Evolutionary conservation across 441 rosid genomes (phyloP), one percentile per base, ranked within the genome.

Genomic region (Gossypium davidsonii): DNA sequence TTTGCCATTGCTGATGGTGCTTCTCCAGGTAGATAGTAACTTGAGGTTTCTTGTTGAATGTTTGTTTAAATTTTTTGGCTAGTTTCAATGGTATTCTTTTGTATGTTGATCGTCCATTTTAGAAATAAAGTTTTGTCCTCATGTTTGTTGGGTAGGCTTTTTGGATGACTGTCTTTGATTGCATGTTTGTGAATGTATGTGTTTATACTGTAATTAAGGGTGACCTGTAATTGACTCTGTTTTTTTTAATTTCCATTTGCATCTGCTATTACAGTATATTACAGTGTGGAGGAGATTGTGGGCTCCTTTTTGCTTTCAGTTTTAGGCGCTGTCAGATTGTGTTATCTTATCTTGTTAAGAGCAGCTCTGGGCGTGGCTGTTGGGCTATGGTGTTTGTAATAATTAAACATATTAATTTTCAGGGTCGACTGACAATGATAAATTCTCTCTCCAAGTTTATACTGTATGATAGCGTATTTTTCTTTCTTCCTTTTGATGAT

Each of bases 1-100:
- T 81, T 96, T 88, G 99, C 98, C 31, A 96, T 96, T 81, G 97
- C 98, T 61, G 99, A 96, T 82, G 99, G 99, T 66, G 91, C 99
- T 77, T 85, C 93, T 75, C 99, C 99, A 85, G 99, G 99, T 95
- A 82, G 63, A 70, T 69, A 37, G 56, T 25, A 6, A 70, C 31
- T 34, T 67, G 42, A 51, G 39, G n/a, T 31, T 23, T 44, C 60
- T 44, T 67, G 20, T 53, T 46, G 66, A 31, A 53, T 21, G 3
- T 57, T 37, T 62, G 12, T 28, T 48, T 17, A 10, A 48, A 21
- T 62, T 52, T 59, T 59, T 17, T 56, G 60, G 60, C 21, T 21
- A 60, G 65, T 7, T 73, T 48, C 21, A 15, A 18, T 63, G 17
- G 4, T 23, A 20, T 25, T 67, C 15, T 67, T 57, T 71, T n/a